A percentile compares a stretch with the other conserved stretches of the same genome.
Evolutionary conservation across 768 basidiomycete genomes (phyloP).

Genomic region (Asterophora lycoperdoides): DNA sequence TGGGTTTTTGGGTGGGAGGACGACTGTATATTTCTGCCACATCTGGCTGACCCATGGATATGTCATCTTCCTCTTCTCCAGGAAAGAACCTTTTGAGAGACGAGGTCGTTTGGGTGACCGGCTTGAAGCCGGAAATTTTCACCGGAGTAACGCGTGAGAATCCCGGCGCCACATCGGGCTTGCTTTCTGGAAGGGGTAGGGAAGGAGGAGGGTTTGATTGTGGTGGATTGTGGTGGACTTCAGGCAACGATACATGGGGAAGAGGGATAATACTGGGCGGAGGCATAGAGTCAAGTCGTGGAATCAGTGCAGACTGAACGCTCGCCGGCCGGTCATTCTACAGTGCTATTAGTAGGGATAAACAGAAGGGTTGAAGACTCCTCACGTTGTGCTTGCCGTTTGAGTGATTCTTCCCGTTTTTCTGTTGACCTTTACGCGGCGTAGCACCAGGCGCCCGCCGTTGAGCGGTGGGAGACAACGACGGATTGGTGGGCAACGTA

Average conservation of each 20-base stretch:
- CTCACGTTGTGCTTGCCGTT: slow-evolving; percentile 37
- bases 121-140: slow-evolving; percentile 61
- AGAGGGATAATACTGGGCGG: slow-evolving; percentile 24
- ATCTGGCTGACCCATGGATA: slow-evolving; percentile 18
- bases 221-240: too few species aligned
- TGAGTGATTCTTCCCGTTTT: slow-evolving; percentile 31
- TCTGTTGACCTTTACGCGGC: slow-evolving; percentile 23
- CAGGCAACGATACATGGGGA: too few species aligned
- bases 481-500: slow-evolving; percentile 27
- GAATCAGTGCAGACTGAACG: slow-evolving; percentile 6
- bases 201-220: slow-evolving; percentile 3
- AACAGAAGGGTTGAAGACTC: neutral
- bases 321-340: slow-evolving; percentile 17
- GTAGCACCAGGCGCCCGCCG: slow-evolving; percentile 5
- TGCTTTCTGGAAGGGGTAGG: slow-evolving; percentile 7
- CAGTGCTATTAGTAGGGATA: neutral
- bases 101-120: slow-evolving; percentile 52
- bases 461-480: slow-evolving; percentile 27
- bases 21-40: neutral
- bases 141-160: slow-evolving; percentile 18
- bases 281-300: slow-evolving; percentile 25
- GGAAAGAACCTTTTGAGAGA: slow-evolving; percentile 81
- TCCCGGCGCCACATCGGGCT: slow-evolving; percentile 11
- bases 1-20: neutral
- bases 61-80: slow-evolving; percentile 70